A percentile compares a stretch with the other conserved stretches of the same genome.
phyloP scores from a whole-genome alignment of 345 rosid species.

The Arabidopsis thaliana region TAIR10.1 NC_003074.8:18448501-18449000 shows the following conservation, averaged over 20 bases:
- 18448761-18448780: conserved; percentile 63
- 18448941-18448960: conserved; percentile 71
- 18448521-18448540: conserved; percentile 59
- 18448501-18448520: conserved; percentile 45
- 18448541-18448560: conserved; percentile 53
- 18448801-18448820: conserved; percentile 42
- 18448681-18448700: conserved; percentile 52
- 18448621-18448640: conserved; percentile 57
- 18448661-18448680: conserved; percentile 63
- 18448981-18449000: conserved; percentile 48
- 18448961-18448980: conserved; percentile 71
- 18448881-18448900: conserved; percentile 50
- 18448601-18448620: conserved; percentile 53
- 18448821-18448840: conserved; percentile 58
- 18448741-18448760: conserved; percentile 56
- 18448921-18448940: conserved; percentile 57
- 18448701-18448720: conserved; percentile 55
- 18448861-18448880: conserved; percentile 66
- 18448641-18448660: conserved; percentile 61
- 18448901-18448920: conserved; percentile 54
- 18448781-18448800: conserved; percentile 64
- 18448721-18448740: conserved; percentile 63
- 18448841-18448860: conserved; percentile 86
- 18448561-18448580: conserved; percentile 74
- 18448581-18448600: conserved; percentile 56